Conservation (phyloP, 1,139 yeast species). For the Suzukiozyma palmioleophila region DNA sequence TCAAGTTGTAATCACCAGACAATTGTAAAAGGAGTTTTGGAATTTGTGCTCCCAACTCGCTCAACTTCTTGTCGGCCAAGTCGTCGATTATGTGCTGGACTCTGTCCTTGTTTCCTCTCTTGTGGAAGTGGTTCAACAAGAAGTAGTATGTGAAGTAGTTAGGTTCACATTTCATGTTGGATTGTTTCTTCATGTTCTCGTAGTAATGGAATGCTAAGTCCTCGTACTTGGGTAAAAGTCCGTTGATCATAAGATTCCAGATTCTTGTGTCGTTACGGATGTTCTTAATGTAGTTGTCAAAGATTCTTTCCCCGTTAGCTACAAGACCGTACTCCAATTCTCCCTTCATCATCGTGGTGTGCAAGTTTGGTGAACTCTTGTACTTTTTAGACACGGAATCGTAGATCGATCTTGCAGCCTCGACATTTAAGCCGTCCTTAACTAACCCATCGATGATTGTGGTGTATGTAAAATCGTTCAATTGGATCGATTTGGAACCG, state of each 20-base stretch:
- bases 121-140: conserved; percentile 43
- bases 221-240: conserved; percentile 35
- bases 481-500: conserved; percentile 30
- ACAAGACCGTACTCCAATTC: conserved; percentile 51
- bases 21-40: conserved; percentile 24
- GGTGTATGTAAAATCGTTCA: conserved; percentile 50
- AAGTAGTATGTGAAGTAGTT: conserved; percentile 57
- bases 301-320: conserved; percentile 44
- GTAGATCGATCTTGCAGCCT: conserved; percentile 52
- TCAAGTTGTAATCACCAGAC: conserved; percentile 4
- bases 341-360: conserved; percentile 55
- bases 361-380: conserved; percentile 35
- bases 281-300: conserved; percentile 36
- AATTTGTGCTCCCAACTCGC: conserved; percentile 36
- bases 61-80: conserved; percentile 21
- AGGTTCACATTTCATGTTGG: conserved; percentile 27
- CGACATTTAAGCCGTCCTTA: conserved; percentile 41
- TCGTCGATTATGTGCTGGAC: conserved; percentile 37
- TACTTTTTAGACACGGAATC: conserved; percentile 30
- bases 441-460: conserved; percentile 56
- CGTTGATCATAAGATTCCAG: conserved; percentile 60
- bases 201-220: conserved; percentile 40
- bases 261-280: conserved; percentile 35
- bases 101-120: conserved; percentile 24
- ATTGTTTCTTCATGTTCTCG: conserved; percentile 21